These are phyloP conservation scores for Suillus subalutaceus DNA, from an alignment of 768 basidiomycete genomes.

Conservation along the genomic window DNA sequence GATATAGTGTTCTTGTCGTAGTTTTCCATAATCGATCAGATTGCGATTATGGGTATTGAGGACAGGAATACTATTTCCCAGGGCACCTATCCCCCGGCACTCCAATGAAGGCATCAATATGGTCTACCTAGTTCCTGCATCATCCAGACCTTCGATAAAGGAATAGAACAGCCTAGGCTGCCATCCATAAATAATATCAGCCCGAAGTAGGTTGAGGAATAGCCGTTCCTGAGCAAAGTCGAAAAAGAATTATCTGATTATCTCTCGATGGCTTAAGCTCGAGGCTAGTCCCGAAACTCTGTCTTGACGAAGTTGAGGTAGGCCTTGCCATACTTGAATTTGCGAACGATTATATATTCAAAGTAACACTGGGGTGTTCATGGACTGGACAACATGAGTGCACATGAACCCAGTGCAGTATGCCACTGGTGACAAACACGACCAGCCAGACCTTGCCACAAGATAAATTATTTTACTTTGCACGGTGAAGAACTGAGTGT, in stretches of 20 bases:
- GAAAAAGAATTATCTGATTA: background rate
- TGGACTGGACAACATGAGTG: too few species aligned
- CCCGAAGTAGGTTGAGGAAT: background rate
- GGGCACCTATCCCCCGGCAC: background rate
- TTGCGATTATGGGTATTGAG: background rate
- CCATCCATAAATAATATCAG: background rate
- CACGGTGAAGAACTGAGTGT: too few species aligned
- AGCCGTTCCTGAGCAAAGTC: background rate
- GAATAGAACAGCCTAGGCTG: constrained; percentile 20
- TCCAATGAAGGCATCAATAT: background rate
- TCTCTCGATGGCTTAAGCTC: background rate
- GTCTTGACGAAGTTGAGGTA: too few species aligned
- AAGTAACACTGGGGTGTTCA: too few species aligned
- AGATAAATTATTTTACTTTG: too few species aligned
- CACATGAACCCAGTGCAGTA: too few species aligned
- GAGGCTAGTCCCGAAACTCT: too few species aligned
- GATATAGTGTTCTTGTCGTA: background rate
- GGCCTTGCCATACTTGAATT: too few species aligned
- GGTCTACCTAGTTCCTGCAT: background rate
- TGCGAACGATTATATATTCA: too few species aligned
- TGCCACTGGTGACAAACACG: too few species aligned
- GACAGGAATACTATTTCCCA: background rate
- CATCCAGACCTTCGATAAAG: constrained; percentile 17
- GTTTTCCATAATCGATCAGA: background rate
- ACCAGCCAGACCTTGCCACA: too few species aligned